Evolutionary conservation across 1,139 yeast genomes (phyloP), one percentile per base, ranked within the genome.

Genomic region (Hyphopichia pseudoburtonii): DNA sequence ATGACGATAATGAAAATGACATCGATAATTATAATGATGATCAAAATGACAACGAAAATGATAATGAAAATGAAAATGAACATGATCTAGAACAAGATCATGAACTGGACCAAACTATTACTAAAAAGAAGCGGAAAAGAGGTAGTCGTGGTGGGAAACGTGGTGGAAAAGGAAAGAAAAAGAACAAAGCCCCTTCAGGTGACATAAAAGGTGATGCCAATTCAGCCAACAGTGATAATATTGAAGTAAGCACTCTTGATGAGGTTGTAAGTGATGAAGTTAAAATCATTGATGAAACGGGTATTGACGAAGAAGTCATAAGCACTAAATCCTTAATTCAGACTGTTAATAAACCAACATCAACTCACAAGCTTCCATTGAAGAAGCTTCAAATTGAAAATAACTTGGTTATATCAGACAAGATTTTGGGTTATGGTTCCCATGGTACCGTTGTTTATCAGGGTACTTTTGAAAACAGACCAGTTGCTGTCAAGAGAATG

Each of bases 401-500:
- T 38, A 81, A 80, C 37, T 62, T 88, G 42, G 64, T 74, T 0
- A 78, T 90, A 2, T 79, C 94, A 0, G 86, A 86, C 46, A 79
- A 76, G 31, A 75, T 89, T 17, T 64, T 92, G 34, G 98, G 99
- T 1, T 88, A 87, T 56, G 99, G 99, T 1, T 88, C 97, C 1
- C 96, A 92, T 53, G 98, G 98, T 22, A 92, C 98, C 0, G 89
- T 90, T 19, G 98, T 92, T 1, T 88, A 81, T 57, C 80, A 85
- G 54, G 98, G 98, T 1, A 76, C 80, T 3, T 92, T 90, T 63
- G 97, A 90, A 52, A 84, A 81, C 49, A 73, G 98, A 36, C 96
- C 95, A 2, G 98, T 94, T 8, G 98, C 98, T 0, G 95, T 92
- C 4, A 94, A 92, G 57, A 67, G 98, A 48, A 87, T 92, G 96